These are phyloP conservation scores for Dioszegia crocea DNA, from an alignment of 768 basidiomycete genomes.

Conservation along the genomic window DNA sequence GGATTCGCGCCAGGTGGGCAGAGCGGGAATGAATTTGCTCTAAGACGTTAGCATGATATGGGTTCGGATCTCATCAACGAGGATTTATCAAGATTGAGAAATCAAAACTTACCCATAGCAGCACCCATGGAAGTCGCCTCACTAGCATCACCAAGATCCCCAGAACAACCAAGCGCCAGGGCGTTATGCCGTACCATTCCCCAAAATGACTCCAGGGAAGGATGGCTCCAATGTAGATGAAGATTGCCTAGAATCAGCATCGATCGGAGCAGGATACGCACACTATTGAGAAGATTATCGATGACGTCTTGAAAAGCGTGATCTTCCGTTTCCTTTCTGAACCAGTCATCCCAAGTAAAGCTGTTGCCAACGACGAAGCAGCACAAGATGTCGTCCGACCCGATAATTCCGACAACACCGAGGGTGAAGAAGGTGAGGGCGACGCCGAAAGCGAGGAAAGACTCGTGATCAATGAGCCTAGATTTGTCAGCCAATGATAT, in stretches of 20 bases:
- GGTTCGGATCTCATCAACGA: too few species aligned
- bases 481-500: conserved; percentile 1
- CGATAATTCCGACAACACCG: conserved; percentile 50
- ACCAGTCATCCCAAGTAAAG: conserved; percentile 50
- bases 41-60: background rate
- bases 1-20: conserved; percentile 40
- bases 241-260: conserved; percentile 31
- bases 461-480: conserved; percentile 51
- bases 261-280: conserved; percentile 12
- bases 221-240: conserved; percentile 51
- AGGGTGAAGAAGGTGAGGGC: conserved; percentile 49
- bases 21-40: conserved; percentile 42
- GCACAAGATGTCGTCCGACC: conserved; percentile 52
- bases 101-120: conserved; percentile 42
- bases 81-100: too few species aligned
- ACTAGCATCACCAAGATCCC: conserved; percentile 50
- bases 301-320: conserved; percentile 49
- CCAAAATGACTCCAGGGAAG: conserved; percentile 47
- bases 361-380: conserved; percentile 49
- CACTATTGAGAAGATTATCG: conserved; percentile 44
- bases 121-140: conserved; percentile 51
- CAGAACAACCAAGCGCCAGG: conserved; percentile 51
- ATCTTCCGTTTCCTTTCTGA: conserved; percentile 48
- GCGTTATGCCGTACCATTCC: conserved; percentile 35
- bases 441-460: conserved; percentile 51